phyloP scores from a whole-genome alignment of 2,329 filamentous ascomycete genomes.

The Neopestalotiopsis rosae region DNA sequence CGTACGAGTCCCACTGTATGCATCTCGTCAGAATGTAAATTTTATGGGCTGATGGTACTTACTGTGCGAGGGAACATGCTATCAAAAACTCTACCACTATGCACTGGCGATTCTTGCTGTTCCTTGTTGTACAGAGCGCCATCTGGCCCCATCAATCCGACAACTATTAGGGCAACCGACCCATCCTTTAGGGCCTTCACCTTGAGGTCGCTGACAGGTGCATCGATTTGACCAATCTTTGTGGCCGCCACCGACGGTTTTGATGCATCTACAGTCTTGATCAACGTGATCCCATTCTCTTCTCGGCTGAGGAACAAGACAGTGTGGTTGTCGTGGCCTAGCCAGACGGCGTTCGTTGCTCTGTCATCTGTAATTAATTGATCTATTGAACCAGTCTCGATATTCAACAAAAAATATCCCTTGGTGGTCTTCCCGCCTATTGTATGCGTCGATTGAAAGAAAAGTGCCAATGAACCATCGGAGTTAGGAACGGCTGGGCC shows the following conservation, averaged over 20 bases:
- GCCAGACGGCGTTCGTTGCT: constrained; percentile 41
- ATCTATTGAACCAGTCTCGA: constrained; percentile 33
- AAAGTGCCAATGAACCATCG: constrained; percentile 46
- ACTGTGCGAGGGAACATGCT: constrained; percentile 38
- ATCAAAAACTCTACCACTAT: constrained; percentile 41
- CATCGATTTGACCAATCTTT: constrained; percentile 37
- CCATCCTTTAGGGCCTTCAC: constrained; percentile 39
- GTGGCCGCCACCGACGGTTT: constrained; percentile 27
- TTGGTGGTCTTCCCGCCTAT: constrained; percentile 36
- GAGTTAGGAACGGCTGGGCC: constrained; percentile 43
- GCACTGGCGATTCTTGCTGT: constrained; percentile 24
- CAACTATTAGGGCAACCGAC: constrained; percentile 40
- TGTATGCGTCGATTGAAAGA: constrained; percentile 42
- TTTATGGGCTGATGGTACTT: constrained; percentile 21
- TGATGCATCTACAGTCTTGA: constrained; percentile 34
- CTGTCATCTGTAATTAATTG: constrained; percentile 32
- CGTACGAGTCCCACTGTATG: constrained; percentile 38
- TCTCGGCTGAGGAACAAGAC: constrained; percentile 39
- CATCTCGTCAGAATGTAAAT: constrained; percentile 4
- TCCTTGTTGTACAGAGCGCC: constrained; percentile 39
- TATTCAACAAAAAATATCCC: constrained; percentile 40
- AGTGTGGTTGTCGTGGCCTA: constrained; percentile 34
- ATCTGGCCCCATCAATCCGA: constrained; percentile 37
- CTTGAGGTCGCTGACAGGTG: constrained; percentile 37
- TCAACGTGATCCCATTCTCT: constrained; percentile 35